Evolutionary conservation across 1,284 basidiomycete genomes (phyloP), one percentile per base, ranked within the genome.

Genomic region (Ustilago curta): DNA sequence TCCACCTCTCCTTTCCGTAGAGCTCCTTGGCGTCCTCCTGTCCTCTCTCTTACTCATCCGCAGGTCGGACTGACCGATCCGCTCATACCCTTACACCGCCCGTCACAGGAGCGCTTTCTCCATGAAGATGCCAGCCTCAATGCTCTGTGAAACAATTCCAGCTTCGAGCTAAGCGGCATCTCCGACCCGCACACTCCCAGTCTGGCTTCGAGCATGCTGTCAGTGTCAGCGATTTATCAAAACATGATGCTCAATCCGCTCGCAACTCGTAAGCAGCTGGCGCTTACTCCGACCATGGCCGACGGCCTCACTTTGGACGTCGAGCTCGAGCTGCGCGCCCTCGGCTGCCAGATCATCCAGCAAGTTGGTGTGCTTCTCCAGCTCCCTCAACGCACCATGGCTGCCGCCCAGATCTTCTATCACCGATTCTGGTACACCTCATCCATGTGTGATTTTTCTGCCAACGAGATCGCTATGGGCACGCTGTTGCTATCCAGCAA

Each of bases 351-450:
- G 55, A 55, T 97, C 62, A 95, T 99, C 32, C 94, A 97, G 80
- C 92, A 97, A 86, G 94, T 95, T 3, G 96, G 95, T 29, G 88
- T 95, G 48, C 88, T 98, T 52, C 88, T 98, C 61, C 90, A 91
- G 82, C 91, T 96, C 92, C 97, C 97, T 68, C 97, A 99, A 85
- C 93, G 95, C 44, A 95, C 95, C 8, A 93, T 97, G 78, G 94
- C 96, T 5, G 94, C 94, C 0, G 97, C 97, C 0, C 95, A 98
- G 84, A 94, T 98, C 42, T 87, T 99, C 4, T 96, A 96, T 84
- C 96, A 99, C 76, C 88, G 96, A 31, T 99, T 99, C 88, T 99
- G 92, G 92, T 98, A 91, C 86, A 93, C 97, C 18, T 91, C 92
- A 5, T 97, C 95, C 4, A 90, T 99, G 90, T 91, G 92, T 81